Evolutionary conservation across 73 alveolate species (phyloP).

Genomic region (Blepharisma japonicum): DNA sequence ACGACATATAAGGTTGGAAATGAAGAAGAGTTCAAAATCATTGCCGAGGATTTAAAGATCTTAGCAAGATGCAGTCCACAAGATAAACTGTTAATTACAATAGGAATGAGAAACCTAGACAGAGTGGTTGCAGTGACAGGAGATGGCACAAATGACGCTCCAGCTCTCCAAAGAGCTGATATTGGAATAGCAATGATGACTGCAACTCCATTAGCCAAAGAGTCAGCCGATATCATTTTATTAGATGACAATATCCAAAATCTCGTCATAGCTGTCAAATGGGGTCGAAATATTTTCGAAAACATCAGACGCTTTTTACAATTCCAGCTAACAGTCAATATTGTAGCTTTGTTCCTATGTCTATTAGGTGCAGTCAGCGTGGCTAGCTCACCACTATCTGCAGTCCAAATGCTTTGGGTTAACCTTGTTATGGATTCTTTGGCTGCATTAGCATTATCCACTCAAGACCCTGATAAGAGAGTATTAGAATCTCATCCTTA

Average conservation of each 20-base stretch:
- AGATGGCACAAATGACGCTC: constrained; percentile 93
- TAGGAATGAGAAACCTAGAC: constrained; percentile 79
- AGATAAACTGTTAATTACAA: constrained; percentile 79
- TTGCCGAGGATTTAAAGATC: constrained; percentile 63
- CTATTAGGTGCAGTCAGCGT: constrained; percentile 82
- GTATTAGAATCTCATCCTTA: constrained; percentile 77
- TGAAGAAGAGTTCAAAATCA: constrained; percentile 61
- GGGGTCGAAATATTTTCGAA: constrained; percentile 95
- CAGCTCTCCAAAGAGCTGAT: constrained; percentile 89
- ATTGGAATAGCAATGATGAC: constrained; percentile 95
- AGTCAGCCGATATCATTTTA: constrained; percentile 94
- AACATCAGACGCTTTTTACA: constrained; percentile 86
- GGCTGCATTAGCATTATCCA: constrained; percentile 92
- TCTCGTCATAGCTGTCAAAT: constrained; percentile 87
- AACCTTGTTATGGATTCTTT: constrained; percentile 94
- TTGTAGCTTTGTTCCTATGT: constrained; percentile 89
- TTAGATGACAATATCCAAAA: constrained; percentile 95
- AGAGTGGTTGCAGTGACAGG: constrained; percentile 93
- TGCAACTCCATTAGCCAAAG: constrained; percentile 98
- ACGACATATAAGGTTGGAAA: constrained; percentile 45
- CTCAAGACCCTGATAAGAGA: constrained; percentile 90
- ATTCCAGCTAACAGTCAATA: constrained; percentile 87
- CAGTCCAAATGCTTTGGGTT: constrained; percentile 87
- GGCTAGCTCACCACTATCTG: constrained; percentile 79
- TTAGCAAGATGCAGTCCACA: constrained; percentile 91